Evolutionary conservation across 2,329 filamentous ascomycete genomes (phyloP).

Genomic region (Fusarium acutatum): DNA sequence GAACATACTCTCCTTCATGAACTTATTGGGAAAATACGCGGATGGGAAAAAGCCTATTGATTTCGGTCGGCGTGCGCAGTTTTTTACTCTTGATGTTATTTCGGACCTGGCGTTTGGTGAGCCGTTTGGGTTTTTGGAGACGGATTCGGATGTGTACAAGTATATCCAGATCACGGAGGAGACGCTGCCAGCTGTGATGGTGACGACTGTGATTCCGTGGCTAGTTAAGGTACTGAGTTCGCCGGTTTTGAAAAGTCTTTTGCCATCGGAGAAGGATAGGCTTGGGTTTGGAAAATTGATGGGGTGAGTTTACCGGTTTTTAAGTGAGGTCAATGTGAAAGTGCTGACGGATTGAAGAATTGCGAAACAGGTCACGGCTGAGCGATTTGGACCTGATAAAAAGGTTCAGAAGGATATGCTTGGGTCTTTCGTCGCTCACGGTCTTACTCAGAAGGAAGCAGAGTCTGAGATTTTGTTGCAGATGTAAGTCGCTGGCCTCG

Average conservation of each 20-base stretch:
- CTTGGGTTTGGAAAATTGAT: conserved; percentile 54
- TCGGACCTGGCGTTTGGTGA: conserved; percentile 59
- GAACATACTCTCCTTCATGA: conserved; percentile 55
- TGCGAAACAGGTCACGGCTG: conserved; percentile 41
- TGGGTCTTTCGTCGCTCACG: conserved; percentile 43
- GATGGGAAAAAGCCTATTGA: conserved; percentile 44
- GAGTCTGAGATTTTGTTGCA: conserved; percentile 41
- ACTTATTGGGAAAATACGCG: conserved; percentile 41
- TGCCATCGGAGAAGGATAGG: conserved; percentile 52
- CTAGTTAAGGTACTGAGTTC: conserved; percentile 52
- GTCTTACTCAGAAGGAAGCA: conserved; percentile 38
- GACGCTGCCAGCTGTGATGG: conserved; percentile 54
- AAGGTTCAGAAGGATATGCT: conserved; percentile 45
- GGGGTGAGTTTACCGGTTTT: conserved; percentile 47
- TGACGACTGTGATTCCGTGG: conserved; percentile 54
- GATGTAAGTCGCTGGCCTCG: conserved; percentile 3
- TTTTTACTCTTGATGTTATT: conserved; percentile 63
- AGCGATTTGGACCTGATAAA: conserved; percentile 38
- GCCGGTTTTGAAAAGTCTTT: conserved; percentile 50
- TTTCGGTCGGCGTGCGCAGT: conserved; percentile 57
- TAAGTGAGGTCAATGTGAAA: not conserved
- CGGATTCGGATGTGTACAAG: conserved; percentile 56
- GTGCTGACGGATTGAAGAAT: conserved; percentile 16
- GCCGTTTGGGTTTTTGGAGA: conserved; percentile 56
- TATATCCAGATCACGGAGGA: conserved; percentile 56